Evolutionary conservation across 257 asterid species (phyloP).

Genomic region (Fraxinus excelsior): DNA sequence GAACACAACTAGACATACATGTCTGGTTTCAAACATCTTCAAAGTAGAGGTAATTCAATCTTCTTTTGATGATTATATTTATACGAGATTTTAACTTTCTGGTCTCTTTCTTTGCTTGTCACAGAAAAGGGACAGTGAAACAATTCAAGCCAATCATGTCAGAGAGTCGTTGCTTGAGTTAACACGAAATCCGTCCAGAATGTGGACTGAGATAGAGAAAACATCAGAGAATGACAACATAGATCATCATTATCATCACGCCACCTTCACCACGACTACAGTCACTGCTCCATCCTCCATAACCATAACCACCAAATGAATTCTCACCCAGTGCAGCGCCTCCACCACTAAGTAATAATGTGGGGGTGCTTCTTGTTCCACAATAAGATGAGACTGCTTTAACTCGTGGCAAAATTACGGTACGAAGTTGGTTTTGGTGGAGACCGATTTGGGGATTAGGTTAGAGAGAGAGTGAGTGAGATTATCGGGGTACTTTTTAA

Average conservation of each 20-base stretch:
- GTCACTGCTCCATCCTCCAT: too few species aligned
- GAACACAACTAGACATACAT: conserved; percentile 79
- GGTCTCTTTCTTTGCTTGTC: not conserved
- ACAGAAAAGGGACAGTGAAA: conserved; percentile 65
- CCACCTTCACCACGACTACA: conserved; percentile 11
- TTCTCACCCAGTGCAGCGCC: conserved; percentile 18
- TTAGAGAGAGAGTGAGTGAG: too few species aligned
- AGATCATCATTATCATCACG: conserved; percentile 17
- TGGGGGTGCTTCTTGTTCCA: not conserved
- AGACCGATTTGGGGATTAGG: too few species aligned
- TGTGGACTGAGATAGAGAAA: conserved; percentile 37
- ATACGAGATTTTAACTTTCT: not conserved
- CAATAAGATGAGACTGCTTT: too few species aligned
- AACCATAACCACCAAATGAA: conserved; percentile 14
- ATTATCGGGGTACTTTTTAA: too few species aligned
- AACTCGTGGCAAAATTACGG: too few species aligned
- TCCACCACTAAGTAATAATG: conserved; percentile 3
- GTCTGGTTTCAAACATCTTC: conserved; percentile 81
- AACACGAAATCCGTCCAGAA: conserved; percentile 59
- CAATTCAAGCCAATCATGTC: conserved; percentile 73
- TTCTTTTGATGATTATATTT: not conserved
- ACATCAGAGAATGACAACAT: conserved; percentile 16
- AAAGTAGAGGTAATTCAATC: conserved; percentile 70
- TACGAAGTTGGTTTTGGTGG: too few species aligned
- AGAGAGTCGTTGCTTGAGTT: conserved; percentile 79